Conservation (phyloP, 805 yeast genomes). For the Ogataea ganodermae region DNA sequence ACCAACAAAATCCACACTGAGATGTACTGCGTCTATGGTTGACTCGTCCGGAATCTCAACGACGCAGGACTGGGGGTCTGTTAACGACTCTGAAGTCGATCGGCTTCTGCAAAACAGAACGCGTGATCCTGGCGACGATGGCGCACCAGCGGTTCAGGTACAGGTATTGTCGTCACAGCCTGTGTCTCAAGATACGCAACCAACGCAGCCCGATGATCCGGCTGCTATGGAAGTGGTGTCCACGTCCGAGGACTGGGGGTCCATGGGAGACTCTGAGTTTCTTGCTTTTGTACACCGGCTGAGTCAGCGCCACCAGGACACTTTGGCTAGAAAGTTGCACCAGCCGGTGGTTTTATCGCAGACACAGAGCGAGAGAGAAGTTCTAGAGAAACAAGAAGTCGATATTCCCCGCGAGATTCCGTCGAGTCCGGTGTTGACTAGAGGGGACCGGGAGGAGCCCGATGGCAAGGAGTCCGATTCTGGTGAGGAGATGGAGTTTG, state of each 20-base stretch:
- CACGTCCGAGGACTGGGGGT: constrained; percentile 33
- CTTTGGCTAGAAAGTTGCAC: not conserved
- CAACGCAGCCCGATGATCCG: constrained; percentile 12
- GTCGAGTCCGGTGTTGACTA: constrained; percentile 4
- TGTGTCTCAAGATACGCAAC: constrained; percentile 14
- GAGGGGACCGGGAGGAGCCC: constrained; percentile 10
- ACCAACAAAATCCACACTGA: not conserved
- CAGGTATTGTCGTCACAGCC: constrained; percentile 19
- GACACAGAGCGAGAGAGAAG: constrained; percentile 8
- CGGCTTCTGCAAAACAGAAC: constrained; percentile 11
- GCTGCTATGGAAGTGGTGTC: not conserved
- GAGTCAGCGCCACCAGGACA: constrained; percentile 29
- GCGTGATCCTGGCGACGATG: not conserved
- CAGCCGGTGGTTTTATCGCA: constrained; percentile 17
- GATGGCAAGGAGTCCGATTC: constrained; percentile 3
- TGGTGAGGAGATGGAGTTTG: constrained; percentile 51
- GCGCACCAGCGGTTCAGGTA: not conserved
- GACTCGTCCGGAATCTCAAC: constrained; percentile 15
- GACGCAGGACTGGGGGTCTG: constrained; percentile 39
- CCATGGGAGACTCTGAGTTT: constrained; percentile 42
- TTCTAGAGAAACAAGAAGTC: not conserved
- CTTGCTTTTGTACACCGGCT: constrained; percentile 38
- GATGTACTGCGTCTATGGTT: constrained; percentile 6
- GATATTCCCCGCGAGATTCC: not conserved
- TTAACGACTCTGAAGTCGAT: constrained; percentile 28